These are phyloP conservation scores for Cladorrhinum sp. DNA, from an alignment of 2,329 filamentous ascomycete genomes.

Conservation along the genomic window DNA sequence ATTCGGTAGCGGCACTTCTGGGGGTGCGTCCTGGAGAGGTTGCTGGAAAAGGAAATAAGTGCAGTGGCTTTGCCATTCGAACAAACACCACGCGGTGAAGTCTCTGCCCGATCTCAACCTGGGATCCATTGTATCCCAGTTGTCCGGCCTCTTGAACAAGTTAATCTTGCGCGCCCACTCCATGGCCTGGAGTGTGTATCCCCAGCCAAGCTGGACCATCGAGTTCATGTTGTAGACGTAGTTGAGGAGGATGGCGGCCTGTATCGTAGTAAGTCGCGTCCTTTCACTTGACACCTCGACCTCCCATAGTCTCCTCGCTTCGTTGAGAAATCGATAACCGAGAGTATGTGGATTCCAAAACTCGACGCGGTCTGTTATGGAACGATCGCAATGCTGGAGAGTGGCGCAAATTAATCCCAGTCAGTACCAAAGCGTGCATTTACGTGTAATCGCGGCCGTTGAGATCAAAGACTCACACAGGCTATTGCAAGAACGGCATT, in stretches of 20 bases:
- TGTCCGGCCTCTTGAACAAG: constrained; percentile 23
- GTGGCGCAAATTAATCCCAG: background rate
- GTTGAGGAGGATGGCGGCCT: constrained; percentile 35
- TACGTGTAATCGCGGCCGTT: background rate
- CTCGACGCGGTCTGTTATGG: constrained; percentile 31
- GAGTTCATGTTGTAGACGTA: constrained; percentile 32
- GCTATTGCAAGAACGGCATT: constrained; percentile 30
- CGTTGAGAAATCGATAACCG: constrained; percentile 37
- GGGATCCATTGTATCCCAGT: constrained; percentile 17
- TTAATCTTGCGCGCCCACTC: constrained; percentile 26
- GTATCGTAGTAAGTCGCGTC: constrained; percentile 33
- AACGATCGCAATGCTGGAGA: constrained; percentile 32
- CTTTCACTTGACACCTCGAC: constrained; percentile 28
- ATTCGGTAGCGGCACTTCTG: constrained; percentile 32
- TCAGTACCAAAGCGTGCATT: background rate
- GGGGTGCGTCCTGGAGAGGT: constrained; percentile 32
- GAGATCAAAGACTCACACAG: constrained; percentile 26
- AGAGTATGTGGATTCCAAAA: constrained; percentile 38
- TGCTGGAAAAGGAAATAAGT: background rate
- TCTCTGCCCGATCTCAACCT: constrained; percentile 20
- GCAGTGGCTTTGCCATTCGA: constrained; percentile 30
- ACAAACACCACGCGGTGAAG: constrained; percentile 37
- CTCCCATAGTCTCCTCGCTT: constrained; percentile 40
- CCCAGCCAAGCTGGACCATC: constrained; percentile 28
- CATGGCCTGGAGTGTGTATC: constrained; percentile 24